Evolutionary conservation across 2,329 filamentous ascomycete genomes (phyloP).

Genomic region (Fusarium luffae): DNA sequence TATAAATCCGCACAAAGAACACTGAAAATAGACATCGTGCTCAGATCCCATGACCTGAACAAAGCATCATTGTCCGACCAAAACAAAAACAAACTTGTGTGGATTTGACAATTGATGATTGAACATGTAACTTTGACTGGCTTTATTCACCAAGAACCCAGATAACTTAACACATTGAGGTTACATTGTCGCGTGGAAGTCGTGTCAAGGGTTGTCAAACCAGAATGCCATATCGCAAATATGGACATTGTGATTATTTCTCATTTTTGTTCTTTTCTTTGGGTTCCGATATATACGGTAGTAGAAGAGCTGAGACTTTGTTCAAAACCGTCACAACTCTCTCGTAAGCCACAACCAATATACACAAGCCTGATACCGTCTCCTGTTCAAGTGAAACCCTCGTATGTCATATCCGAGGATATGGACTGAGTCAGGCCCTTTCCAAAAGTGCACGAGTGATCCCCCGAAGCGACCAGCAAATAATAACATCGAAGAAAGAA

Average conservation of each 20-base stretch:
- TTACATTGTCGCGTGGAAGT: background rate
- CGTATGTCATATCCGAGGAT: background rate
- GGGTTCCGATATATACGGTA: background rate
- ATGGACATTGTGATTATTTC: slow-evolving; percentile 17
- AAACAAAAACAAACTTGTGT: background rate
- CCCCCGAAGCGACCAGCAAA: slow-evolving; percentile 10
- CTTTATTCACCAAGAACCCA: background rate
- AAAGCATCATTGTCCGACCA: background rate
- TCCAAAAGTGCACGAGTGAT: background rate
- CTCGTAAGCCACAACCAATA: background rate
- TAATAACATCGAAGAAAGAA: slow-evolving; percentile 3
- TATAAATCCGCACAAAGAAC: background rate
- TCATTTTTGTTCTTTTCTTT: slow-evolving; percentile 15
- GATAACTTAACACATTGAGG: background rate
- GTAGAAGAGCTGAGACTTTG: slow-evolving; percentile 2
- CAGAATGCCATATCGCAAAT: background rate
- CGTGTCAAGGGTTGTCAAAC: background rate
- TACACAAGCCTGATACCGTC: slow-evolving; percentile 2
- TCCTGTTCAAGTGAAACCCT: background rate
- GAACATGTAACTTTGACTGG: background rate
- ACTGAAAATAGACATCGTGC: background rate
- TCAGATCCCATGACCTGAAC: slow-evolving; percentile 2
- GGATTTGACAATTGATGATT: background rate
- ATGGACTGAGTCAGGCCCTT: background rate
- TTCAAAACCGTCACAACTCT: background rate